A percentile compares a stretch with the other conserved stretches of the same genome.
These are phyloP conservation scores for Daldinia grandis DNA, from an alignment of 495 filamentous ascomycete genomes.

Conservation along the genomic window DNA sequence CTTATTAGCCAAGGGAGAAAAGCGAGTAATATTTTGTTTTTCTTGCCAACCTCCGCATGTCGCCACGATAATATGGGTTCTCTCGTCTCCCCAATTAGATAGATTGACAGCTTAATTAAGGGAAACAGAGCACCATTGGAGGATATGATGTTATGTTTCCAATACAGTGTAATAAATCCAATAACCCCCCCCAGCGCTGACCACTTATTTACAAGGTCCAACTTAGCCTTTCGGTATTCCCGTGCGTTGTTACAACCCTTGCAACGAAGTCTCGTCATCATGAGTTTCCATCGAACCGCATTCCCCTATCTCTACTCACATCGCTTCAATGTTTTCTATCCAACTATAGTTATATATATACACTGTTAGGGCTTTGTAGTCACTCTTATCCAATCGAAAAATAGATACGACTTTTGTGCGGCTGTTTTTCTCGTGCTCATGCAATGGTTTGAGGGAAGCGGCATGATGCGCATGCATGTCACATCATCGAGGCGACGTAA, in stretches of 20 bases:
- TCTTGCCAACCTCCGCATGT: conserved; percentile 39
- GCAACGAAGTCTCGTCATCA: conserved; percentile 8
- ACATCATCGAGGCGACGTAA: conserved; percentile 37
- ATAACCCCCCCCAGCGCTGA: conserved; percentile 1
- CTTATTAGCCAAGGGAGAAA: conserved; percentile 39
- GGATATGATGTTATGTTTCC: conserved; percentile 8
- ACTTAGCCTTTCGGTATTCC: conserved; percentile 8
- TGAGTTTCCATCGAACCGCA: conserved; percentile 16
- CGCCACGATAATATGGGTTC: conserved; percentile 38
- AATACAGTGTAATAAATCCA: conserved; percentile 16
- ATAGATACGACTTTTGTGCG: conserved; percentile 37
- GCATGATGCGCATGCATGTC: conserved; percentile 45
- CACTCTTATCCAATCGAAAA: conserved; percentile 26
- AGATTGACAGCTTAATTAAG: conserved; percentile 32
- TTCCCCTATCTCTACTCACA: conserved; percentile 9
- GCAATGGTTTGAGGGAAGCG: conserved; percentile 31
- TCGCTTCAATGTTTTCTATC: conserved; percentile 8
- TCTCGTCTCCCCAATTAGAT: conserved; percentile 24
- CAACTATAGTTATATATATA: conserved; percentile 14
- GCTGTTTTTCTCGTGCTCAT: conserved; percentile 34
- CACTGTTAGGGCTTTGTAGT: conserved; percentile 12
- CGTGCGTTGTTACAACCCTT: conserved; percentile 5
- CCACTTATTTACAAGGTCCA: conserved; percentile 8
- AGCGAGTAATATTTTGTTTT: conserved; percentile 28
- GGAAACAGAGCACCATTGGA: conserved; percentile 21